These are phyloP conservation scores for Candida maltosa DNA, from an alignment of 805 yeast species.

Conservation along the genomic window DNA sequence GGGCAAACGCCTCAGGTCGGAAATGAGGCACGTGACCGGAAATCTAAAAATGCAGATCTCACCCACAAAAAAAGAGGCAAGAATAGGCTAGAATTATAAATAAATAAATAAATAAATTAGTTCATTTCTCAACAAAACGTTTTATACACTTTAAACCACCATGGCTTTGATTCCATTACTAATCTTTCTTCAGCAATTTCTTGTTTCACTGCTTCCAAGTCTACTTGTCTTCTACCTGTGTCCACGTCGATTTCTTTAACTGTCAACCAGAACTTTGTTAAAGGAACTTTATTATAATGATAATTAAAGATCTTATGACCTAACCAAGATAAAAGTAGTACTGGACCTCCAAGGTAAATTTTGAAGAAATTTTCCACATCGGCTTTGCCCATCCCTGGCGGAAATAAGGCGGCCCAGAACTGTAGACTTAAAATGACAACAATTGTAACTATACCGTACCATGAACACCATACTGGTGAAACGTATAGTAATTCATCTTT, in stretches of 20 bases:
- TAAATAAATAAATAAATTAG: neutral
- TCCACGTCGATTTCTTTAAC: constrained; percentile 57
- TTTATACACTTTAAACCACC: constrained; percentile 11
- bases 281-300: constrained; percentile 18
- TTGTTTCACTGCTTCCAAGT: constrained; percentile 49
- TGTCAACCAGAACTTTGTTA: constrained; percentile 35
- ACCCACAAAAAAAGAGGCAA: too few relatives aligned
- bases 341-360: constrained; percentile 48
- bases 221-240: constrained; percentile 59
- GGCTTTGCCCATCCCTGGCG: constrained; percentile 24
- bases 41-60: too few relatives aligned
- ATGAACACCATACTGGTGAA: constrained; percentile 30
- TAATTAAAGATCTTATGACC: constrained; percentile 49
- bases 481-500: constrained; percentile 29
- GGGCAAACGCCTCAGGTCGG: too few relatives aligned
- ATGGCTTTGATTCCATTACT: constrained; percentile 10
- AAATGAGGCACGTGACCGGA: too few relatives aligned
- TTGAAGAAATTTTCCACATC: constrained; percentile 47
- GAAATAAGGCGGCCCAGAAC: constrained; percentile 39
- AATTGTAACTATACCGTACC: constrained; percentile 27
- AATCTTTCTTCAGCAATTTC: constrained; percentile 46
- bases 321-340: constrained; percentile 43
- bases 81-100: too few relatives aligned
- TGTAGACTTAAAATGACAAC: constrained; percentile 27
- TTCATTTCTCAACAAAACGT: constrained; percentile 14